These are phyloP conservation scores for Aspergillus sojae DNA, from an alignment of 2,329 filamentous ascomycete genomes.

Conservation along the genomic window DNA sequence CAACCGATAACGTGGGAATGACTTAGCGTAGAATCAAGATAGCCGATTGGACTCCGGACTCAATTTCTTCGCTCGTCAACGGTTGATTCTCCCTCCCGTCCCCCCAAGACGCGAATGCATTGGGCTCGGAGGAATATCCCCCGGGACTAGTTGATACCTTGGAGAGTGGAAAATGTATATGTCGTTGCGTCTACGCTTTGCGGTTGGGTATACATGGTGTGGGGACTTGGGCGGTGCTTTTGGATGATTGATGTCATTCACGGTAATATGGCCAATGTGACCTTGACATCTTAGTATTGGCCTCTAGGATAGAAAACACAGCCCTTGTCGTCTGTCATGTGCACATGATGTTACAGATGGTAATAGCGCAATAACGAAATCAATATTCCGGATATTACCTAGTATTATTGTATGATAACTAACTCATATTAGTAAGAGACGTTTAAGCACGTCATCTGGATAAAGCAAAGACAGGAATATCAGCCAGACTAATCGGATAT, in stretches of 20 bases:
- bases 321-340: too few species aligned
- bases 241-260: not conserved
- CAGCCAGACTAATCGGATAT: not conserved
- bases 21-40: not conserved
- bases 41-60: not conserved
- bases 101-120: not conserved
- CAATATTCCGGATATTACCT: not conserved
- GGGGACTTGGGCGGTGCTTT: not conserved
- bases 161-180: not conserved
- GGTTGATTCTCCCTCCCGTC: not conserved
- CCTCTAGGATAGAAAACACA: too few species aligned
- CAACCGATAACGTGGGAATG: not conserved
- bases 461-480: not conserved
- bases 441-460: not conserved
- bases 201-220: not conserved
- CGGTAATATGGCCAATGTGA: not conserved
- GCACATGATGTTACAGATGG: not conserved
- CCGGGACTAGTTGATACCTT: not conserved
- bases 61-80: not conserved
- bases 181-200: not conserved
- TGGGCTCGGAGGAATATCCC: not conserved
- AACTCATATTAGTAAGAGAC: not conserved
- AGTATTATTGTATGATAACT: not conserved
- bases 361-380: not conserved
- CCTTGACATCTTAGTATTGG: not conserved